phyloP scores from a whole-genome alignment of 352 stramenopile genomes.

The Pythium oligandrum region DNA sequence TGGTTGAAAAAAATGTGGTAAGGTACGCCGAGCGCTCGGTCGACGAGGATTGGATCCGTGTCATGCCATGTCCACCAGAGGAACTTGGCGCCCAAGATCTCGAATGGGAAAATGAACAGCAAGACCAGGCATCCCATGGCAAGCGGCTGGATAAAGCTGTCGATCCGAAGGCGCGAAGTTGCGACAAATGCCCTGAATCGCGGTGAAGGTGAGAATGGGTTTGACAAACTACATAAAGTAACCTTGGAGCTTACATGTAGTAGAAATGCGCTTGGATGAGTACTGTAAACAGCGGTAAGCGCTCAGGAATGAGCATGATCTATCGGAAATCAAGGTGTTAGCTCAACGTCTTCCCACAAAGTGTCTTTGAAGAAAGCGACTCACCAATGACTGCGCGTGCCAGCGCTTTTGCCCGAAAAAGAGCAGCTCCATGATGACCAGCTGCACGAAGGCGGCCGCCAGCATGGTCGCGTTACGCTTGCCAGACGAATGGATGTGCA shows the following conservation, averaged over 20 bases:
- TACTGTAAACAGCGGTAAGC: constrained; percentile 56
- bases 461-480: constrained; percentile 70
- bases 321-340: constrained; percentile 1
- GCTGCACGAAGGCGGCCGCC: constrained; percentile 35
- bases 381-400: constrained; percentile 61
- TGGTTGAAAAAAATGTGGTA: constrained; percentile 63
- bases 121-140: constrained; percentile 56
- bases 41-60: constrained; percentile 58
- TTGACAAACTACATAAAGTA: no score
- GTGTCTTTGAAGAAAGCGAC: background rate
- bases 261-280: constrained; percentile 71
- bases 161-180: constrained; percentile 60
- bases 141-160: constrained; percentile 68
- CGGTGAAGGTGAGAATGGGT: background rate
- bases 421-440: constrained; percentile 55
- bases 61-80: constrained; percentile 87
- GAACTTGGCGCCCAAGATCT: constrained; percentile 76
- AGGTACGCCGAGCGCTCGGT: constrained; percentile 60
- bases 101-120: constrained; percentile 58
- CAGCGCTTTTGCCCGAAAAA: constrained; percentile 62
- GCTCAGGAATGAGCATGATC: constrained; percentile 52
- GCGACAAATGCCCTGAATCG: constrained; percentile 59
- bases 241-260: constrained; percentile 47
- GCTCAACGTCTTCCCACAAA: no score
- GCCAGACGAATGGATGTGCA: constrained; percentile 75